Evolutionary conservation across 148 eudicot species (phyloP), one percentile per base, ranked within the genome.

Genomic region (Vaccinium myrtillus): DNA sequence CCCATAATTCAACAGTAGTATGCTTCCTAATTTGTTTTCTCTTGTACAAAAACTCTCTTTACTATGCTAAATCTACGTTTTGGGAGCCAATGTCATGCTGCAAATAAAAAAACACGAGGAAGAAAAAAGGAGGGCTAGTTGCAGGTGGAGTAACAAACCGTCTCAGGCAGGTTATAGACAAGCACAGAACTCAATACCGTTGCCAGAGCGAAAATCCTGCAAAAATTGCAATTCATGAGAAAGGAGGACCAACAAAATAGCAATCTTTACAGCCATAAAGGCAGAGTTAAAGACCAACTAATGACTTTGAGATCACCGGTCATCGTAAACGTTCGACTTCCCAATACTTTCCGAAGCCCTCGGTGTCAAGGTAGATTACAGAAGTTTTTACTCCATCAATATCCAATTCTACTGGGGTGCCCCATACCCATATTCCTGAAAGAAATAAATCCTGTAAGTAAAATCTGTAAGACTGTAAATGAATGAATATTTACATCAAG

Each of bases 321-420:
- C 99, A 87, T 97, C 99, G 84, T 97, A 97, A 69, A 97, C 99
- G 86, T 93, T 97, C 67, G 99, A 97, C 90, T 95, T 97, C 84
- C 99, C 99, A 88, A 97, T 88, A 89, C 99, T 97, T 89, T 97
- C 98, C 98, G 89, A 97, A 97, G 77, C 99, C 99, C 86, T 97
- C 99, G 2, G 99, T 97, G 83, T 97, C 99, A 83, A 97, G 99
- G 89, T 93, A 97, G 79, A 97, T 90, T 21, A 97, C 96, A 84
- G 99, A 93, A 59, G 92, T 93, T 87, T 93, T 90, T 48, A 90
- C 95, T 82, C 98, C 99, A 91, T 91, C 84, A 81, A 97, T 88
- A 78, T 91, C 91, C 89, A 95, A 19, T 88, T 95, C 95, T 27
- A 95, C n/a, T 61, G 99, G 99, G 83, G 90, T 87, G 84, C 99